Evolutionary conservation across 805 yeast genomes (phyloP), one percentile per base, ranked within the genome.

Genomic region (Saccharomyces eubayanus): DNA sequence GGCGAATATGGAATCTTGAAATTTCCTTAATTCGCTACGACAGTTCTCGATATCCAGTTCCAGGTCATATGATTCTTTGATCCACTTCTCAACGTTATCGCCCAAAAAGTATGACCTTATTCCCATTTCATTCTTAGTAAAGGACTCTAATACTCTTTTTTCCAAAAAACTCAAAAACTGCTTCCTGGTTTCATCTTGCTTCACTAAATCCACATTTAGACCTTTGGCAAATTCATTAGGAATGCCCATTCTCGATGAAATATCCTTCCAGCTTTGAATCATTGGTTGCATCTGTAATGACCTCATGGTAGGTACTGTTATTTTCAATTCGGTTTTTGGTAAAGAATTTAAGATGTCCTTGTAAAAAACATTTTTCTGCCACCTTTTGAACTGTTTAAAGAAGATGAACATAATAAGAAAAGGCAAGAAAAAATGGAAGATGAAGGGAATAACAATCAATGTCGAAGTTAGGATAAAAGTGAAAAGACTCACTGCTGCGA

Each of bases 361-460:
- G 31, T 57, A 53, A n/a, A 65, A 41, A 16, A 52, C 52, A 16
- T 53, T 56, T 12, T 55, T 49, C 51, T 56, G 59, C 66, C 67
- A 66, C 50, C 51, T 55, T 29, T 54, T 63, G 51, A 62, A 63
- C 52, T 67, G 71, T 31, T 49, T 59, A 9, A 57, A 46, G 6
- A 49, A 55, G n/a, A 64, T 55, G 2, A 57, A 62, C 3, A 54
- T 52, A 24, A 67, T 51, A 2, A 59, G 49, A 29, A 65, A 29
- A 5, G 71, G 71, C 45, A 67, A 53, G 31, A 67, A 55, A 46
- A 57, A 49, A 14, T 60, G 55, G 48, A 60, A 51, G 20, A 60
- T 46, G 20, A 60, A 51, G 5, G 65, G 63, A 4, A 62, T 28
- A 20, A 62, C 52, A 14, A 47, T 11, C n/a, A 47, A 28, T 16